Evolutionary conservation across 1,284 basidiomycete genomes (phyloP).

Genomic region (Ceratobasidium sp.): DNA sequence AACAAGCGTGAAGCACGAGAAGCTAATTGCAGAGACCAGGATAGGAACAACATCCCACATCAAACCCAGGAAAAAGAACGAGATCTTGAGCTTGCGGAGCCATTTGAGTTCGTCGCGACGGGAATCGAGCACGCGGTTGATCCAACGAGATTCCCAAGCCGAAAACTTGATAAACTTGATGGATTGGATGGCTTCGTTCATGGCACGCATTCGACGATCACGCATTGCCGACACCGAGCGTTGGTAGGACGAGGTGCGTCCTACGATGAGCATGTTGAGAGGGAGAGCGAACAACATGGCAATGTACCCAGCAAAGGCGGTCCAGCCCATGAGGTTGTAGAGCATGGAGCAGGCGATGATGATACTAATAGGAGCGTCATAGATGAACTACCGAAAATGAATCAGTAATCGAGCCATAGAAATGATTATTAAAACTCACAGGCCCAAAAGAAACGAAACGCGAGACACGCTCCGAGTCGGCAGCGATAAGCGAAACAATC

Average conservation of each 20-base stretch:
- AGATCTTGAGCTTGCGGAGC: slow-evolving; percentile 17
- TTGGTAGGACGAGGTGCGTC: slow-evolving; percentile 21
- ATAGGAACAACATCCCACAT: slow-evolving; percentile 39
- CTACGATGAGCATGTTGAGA: slow-evolving; percentile 33
- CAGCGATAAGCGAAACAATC: slow-evolving; percentile 35
- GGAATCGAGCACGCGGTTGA: slow-evolving; percentile 24
- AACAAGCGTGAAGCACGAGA: slow-evolving; percentile 29
- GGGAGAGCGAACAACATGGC: slow-evolving; percentile 34
- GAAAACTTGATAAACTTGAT: slow-evolving; percentile 41
- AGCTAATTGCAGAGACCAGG: slow-evolving; percentile 32
- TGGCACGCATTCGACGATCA: slow-evolving; percentile 36
- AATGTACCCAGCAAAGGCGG: slow-evolving; percentile 37
- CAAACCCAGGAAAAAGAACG: slow-evolving; percentile 11
- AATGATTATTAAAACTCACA: background rate
- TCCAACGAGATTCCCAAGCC: slow-evolving; percentile 37
- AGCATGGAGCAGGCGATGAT: slow-evolving; percentile 28
- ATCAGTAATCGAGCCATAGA: background rate
- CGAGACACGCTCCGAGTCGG: slow-evolving; percentile 21
- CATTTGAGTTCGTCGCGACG: slow-evolving; percentile 30
- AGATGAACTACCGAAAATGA: background rate
- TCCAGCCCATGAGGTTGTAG: slow-evolving; percentile 38
- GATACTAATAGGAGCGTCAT: slow-evolving; percentile 36
- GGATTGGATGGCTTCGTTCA: slow-evolving; percentile 39
- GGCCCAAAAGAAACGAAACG: slow-evolving; percentile 9
- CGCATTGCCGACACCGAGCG: slow-evolving; percentile 22